These are phyloP conservation scores for Pichia phayaonensis DNA, from an alignment of 805 yeast genomes.

Conservation along the genomic window DNA sequence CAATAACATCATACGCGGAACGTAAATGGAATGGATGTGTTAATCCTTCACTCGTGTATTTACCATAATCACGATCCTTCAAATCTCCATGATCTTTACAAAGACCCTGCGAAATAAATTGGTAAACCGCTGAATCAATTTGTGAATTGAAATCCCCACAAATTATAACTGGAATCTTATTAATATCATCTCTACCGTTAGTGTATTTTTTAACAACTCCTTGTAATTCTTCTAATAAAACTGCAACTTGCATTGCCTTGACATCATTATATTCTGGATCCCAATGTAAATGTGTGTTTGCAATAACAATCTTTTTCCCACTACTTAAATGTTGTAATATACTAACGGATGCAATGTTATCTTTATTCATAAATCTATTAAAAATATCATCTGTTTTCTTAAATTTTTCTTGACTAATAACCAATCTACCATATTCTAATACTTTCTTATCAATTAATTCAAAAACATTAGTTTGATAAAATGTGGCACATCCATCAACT, in stretches of 20 bases:
- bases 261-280: constrained; percentile 96
- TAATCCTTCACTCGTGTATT: constrained; percentile 83
- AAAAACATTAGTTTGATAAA: constrained; percentile 65
- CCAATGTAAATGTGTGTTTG: constrained; percentile 96
- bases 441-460: constrained; percentile 60
- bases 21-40: constrained; percentile 71
- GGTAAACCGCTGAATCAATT: constrained; percentile 83
- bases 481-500: constrained; percentile 98
- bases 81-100: constrained; percentile 76
- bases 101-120: constrained; percentile 73
- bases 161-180: constrained; percentile 64
- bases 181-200: constrained; percentile 23
- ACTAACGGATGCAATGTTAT: constrained; percentile 77
- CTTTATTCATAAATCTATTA: constrained; percentile 94
- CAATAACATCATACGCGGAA: constrained; percentile 77
- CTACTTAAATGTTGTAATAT: constrained; percentile 66
- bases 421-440: constrained; percentile 76
- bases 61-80: constrained; percentile 84
- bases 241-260: constrained; percentile 90
- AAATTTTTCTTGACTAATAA: constrained; percentile 76
- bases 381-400: constrained; percentile 91
- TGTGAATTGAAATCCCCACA: constrained; percentile 97
- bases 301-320: constrained; percentile 65
- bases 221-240: constrained; percentile 82
- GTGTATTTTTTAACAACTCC: constrained; percentile 41